phyloP scores from a whole-genome alignment of 768 basidiomycete species.

The Trametes gibbosa region DNA sequence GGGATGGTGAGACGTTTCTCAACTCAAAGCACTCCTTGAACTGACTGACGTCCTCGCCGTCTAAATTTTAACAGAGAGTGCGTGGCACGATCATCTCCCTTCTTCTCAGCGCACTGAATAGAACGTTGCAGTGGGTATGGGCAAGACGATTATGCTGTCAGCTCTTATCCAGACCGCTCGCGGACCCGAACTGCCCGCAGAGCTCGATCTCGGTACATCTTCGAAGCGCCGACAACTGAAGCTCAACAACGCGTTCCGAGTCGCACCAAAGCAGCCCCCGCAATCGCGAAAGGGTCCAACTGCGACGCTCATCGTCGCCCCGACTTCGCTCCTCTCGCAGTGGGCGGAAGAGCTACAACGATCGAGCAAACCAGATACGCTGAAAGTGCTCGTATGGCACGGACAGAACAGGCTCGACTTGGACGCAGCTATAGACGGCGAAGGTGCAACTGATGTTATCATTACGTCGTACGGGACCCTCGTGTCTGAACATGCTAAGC shows the following conservation, averaged over 20 bases:
- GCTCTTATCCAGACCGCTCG: slow-evolving; percentile 82
- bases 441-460: slow-evolving; percentile 71
- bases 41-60: neutral
- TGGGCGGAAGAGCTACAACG: slow-evolving; percentile 92
- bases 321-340: slow-evolving; percentile 86
- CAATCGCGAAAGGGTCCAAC: slow-evolving; percentile 40
- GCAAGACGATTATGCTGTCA: slow-evolving; percentile 92
- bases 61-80: slow-evolving; percentile 14
- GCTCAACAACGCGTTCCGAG: slow-evolving; percentile 61
- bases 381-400: slow-evolving; percentile 79
- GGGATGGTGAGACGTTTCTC: too few species aligned
- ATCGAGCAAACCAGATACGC: slow-evolving; percentile 68
- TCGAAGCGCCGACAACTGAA: slow-evolving; percentile 55
- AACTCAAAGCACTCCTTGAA: neutral
- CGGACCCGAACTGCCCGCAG: slow-evolving; percentile 36
- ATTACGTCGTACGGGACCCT: slow-evolving; percentile 92
- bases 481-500: slow-evolving; percentile 81
- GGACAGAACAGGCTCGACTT: slow-evolving; percentile 82
- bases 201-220: slow-evolving; percentile 25
- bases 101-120: neutral
- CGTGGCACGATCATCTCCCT: neutral
- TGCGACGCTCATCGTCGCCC: slow-evolving; percentile 89
- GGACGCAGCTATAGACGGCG: slow-evolving; percentile 52
- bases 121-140: slow-evolving; percentile 76
- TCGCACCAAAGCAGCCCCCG: slow-evolving; percentile 26